Percentiles rank a stretch among this genome's conserved stretches.
These are phyloP conservation scores for Gloeostereum incarnatum DNA, from an alignment of 768 basidiomycete species.

Conservation along the genomic window DNA sequence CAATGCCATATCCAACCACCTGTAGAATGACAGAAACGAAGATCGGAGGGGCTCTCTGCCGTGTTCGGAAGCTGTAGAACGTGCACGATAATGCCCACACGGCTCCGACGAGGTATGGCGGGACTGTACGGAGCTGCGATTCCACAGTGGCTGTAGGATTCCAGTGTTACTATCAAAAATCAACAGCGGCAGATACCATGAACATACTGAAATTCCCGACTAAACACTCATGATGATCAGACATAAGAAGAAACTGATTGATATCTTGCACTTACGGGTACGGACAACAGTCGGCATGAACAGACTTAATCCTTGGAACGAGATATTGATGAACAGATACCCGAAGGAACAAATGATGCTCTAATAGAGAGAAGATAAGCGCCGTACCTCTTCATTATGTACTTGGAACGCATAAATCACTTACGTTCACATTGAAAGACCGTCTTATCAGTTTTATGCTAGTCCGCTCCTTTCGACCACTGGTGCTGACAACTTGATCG, in stretches of 20 bases:
- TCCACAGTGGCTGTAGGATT: constrained; percentile 27
- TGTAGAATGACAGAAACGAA: constrained; percentile 24
- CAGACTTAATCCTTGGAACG: constrained; percentile 32
- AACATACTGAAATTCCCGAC: constrained; percentile 25
- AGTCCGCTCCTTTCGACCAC: constrained; percentile 20
- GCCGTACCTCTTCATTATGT: neutral
- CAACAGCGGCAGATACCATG: neutral
- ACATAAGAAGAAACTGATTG: constrained; percentile 1
- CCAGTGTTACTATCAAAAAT: neutral
- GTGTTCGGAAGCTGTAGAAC: constrained; percentile 26
- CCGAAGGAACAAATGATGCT: constrained; percentile 12
- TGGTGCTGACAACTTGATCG: constrained; percentile 19
- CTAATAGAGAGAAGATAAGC: constrained; percentile 4
- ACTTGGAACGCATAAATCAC: constrained; percentile 3
- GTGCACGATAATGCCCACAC: constrained; percentile 27
- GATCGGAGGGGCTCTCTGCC: constrained; percentile 24
- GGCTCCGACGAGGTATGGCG: constrained; percentile 31
- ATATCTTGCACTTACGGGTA: constrained; percentile 23
- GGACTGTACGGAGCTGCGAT: constrained; percentile 39
- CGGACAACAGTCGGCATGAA: constrained; percentile 39
- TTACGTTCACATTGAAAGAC: constrained; percentile 23
- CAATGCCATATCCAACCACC: constrained; percentile 34
- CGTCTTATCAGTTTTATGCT: constrained; percentile 17
- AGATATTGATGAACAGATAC: constrained; percentile 26
- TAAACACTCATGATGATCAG: constrained; percentile 6